Evolutionary conservation across 2,329 filamentous ascomycete genomes (phyloP).

Genomic region (Colletotrichum tropicale): DNA sequence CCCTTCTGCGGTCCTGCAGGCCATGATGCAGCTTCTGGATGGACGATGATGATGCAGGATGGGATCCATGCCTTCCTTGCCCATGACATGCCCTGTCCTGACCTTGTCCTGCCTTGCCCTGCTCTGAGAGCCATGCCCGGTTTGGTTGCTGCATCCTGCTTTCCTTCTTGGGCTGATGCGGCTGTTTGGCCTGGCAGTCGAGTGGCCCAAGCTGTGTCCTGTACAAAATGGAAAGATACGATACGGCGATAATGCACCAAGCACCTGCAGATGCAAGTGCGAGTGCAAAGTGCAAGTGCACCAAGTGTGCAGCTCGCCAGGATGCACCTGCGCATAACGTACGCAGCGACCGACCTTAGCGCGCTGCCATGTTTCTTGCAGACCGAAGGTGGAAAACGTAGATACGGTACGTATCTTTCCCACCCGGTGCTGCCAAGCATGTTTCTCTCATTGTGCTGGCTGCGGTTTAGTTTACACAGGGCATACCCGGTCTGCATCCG

Average conservation of each 20-base stretch:
- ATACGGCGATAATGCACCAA: neutral
- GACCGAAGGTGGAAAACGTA: neutral
- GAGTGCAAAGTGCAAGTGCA: neutral
- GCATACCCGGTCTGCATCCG: neutral
- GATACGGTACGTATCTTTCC: neutral
- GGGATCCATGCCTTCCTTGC: neutral
- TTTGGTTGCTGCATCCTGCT: neutral
- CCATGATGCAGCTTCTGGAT: slow-evolving; percentile 6
- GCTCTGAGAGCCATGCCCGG: neutral
- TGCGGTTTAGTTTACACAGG: neutral
- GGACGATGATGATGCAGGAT: neutral
- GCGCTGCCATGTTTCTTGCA: slow-evolving; percentile 1
- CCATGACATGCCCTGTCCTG: neutral
- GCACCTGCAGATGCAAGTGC: neutral
- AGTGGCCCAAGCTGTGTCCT: neutral
- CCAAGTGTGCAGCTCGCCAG: neutral
- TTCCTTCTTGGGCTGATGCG: neutral
- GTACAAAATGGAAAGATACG: neutral
- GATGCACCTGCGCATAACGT: slow-evolving; percentile 6
- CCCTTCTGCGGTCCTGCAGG: neutral
- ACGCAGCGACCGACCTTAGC: neutral
- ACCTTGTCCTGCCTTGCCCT: neutral
- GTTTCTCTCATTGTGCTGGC: neutral
- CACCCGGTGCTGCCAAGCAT: neutral
- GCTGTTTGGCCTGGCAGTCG: neutral